phyloP scores from a whole-genome alignment of 1,139 yeast genomes.

The Sugiyamaella japonica region DNA sequence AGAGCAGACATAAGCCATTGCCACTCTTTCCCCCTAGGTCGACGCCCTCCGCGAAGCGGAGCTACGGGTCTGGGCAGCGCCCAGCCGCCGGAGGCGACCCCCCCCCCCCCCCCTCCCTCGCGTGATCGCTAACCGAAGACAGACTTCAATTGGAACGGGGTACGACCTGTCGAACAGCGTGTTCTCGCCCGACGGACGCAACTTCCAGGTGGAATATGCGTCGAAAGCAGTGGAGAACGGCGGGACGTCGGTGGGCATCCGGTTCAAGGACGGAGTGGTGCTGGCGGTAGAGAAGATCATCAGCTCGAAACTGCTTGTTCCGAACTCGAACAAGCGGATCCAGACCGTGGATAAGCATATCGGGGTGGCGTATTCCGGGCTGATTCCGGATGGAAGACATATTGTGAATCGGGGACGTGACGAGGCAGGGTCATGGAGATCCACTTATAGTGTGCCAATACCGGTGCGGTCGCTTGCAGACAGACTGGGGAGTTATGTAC shows the following conservation, averaged over 20 bases:
- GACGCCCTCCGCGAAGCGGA: background rate
- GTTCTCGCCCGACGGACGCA: conserved; percentile 82
- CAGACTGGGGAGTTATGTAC: conserved; percentile 88
- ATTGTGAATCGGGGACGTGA: conserved; percentile 90
- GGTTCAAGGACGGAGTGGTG: conserved; percentile 89
- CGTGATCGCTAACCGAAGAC: background rate
- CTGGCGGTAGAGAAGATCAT: conserved; percentile 94
- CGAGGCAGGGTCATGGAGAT: conserved; percentile 80
- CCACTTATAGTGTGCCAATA: conserved; percentile 72
- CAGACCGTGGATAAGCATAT: conserved; percentile 92
- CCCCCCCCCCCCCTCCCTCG: background rate
- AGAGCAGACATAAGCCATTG: no score
- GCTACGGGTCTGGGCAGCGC: background rate
- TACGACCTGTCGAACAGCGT: conserved; percentile 95
- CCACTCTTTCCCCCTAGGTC: background rate
- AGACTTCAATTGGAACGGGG: conserved; percentile 96
- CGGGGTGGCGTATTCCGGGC: conserved; percentile 88
- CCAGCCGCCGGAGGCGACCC: conserved; percentile 6
- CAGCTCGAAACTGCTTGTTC: conserved; percentile 82
- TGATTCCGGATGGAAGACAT: conserved; percentile 95
- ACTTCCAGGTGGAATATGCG: conserved; percentile 98
- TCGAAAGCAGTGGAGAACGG: conserved; percentile 97
- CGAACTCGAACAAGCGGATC: conserved; percentile 83
- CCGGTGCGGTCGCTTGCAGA: conserved; percentile 82
- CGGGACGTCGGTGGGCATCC: conserved; percentile 91